Evolutionary conservation across 192 early-diverging fungal genomes (phyloP).

Genomic region (Chytriomyces sp.): DNA sequence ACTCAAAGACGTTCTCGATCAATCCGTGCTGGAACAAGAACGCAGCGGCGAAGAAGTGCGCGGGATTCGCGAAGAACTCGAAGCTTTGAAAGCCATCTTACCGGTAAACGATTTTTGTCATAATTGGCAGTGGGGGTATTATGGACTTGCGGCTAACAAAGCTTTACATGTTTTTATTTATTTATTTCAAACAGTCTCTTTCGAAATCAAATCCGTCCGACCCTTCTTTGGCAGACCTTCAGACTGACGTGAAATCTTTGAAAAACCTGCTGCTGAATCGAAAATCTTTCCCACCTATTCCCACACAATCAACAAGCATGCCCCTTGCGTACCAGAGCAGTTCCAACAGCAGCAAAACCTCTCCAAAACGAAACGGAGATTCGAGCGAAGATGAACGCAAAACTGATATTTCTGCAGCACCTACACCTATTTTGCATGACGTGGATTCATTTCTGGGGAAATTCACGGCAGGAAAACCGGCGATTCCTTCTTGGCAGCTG

Average conservation of each 20-base stretch:
- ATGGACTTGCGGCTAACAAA: background rate
- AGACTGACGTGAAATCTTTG: constrained; percentile 92
- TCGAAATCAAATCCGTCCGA: constrained; percentile 5
- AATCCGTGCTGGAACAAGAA: constrained; percentile 18
- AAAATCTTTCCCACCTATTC: constrained; percentile 34
- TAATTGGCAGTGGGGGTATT: background rate
- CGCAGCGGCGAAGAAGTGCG: constrained; percentile 22
- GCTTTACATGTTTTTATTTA: background rate
- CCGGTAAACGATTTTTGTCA: background rate
- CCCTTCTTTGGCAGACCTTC: constrained; percentile 74
- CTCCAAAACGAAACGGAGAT: background rate
- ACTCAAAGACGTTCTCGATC: constrained; percentile 73
- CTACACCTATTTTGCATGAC: background rate
- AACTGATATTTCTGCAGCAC: too few species aligned
- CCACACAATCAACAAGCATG: background rate
- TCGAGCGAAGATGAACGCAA: background rate
- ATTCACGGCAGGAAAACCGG: constrained; percentile 37
- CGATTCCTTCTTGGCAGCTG: constrained; percentile 58
- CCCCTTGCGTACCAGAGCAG: constrained; percentile 27
- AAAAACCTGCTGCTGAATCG: constrained; percentile 89
- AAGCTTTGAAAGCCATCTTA: constrained; percentile 18
- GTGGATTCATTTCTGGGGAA: constrained; percentile 24
- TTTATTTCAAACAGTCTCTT: background rate
- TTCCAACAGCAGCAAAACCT: background rate
- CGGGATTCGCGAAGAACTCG: constrained; percentile 18